Percentiles rank a stretch among this genome's conserved stretches.
Conservation (phyloP, 768 basidiomycete species). For the Boletus huronensis region DNA sequence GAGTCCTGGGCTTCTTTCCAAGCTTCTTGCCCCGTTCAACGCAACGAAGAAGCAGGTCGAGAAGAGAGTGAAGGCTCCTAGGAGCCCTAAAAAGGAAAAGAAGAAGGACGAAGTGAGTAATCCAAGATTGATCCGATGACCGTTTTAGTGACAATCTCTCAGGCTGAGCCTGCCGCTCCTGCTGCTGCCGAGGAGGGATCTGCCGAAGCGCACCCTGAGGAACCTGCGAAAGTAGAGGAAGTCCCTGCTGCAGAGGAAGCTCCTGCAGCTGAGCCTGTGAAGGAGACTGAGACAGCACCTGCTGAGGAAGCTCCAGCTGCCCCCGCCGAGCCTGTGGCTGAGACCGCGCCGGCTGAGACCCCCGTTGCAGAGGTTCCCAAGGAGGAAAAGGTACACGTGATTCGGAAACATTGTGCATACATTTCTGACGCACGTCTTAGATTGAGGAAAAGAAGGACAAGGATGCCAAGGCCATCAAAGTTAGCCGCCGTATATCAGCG, state of each 20-base stretch:
- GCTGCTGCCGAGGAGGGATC: slow-evolving; percentile 35
- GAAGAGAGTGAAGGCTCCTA: slow-evolving; percentile 59
- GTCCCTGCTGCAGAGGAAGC: slow-evolving; percentile 31
- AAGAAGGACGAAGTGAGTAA: slow-evolving; percentile 68
- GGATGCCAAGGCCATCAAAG: slow-evolving; percentile 53
- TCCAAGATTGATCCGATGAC: not conserved
- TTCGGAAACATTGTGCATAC: not conserved
- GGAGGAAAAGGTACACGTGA: slow-evolving; percentile 54
- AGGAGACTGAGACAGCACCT: slow-evolving; percentile 56
- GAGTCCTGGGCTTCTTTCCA: slow-evolving; percentile 74
- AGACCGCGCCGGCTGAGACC: slow-evolving; percentile 34
- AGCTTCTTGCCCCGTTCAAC: slow-evolving; percentile 80
- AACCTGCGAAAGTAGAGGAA: slow-evolving; percentile 43
- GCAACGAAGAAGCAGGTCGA: slow-evolving; percentile 47
- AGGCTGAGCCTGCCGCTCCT: slow-evolving; percentile 35
- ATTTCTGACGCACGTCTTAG: slow-evolving; percentile 23
- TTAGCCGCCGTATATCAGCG: slow-evolving; percentile 78
- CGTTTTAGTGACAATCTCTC: not conserved
- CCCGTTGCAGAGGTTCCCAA: slow-evolving; percentile 40
- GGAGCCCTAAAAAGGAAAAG: slow-evolving; percentile 80
- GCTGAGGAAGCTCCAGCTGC: slow-evolving; percentile 26
- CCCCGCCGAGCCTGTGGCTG: slow-evolving; percentile 25
- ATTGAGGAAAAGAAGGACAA: slow-evolving; percentile 49
- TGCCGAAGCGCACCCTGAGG: slow-evolving; percentile 28
- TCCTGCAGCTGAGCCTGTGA: slow-evolving; percentile 52